phyloP scores from a whole-genome alignment of 441 rosid species.

The Raphanus hybrid region DNA sequence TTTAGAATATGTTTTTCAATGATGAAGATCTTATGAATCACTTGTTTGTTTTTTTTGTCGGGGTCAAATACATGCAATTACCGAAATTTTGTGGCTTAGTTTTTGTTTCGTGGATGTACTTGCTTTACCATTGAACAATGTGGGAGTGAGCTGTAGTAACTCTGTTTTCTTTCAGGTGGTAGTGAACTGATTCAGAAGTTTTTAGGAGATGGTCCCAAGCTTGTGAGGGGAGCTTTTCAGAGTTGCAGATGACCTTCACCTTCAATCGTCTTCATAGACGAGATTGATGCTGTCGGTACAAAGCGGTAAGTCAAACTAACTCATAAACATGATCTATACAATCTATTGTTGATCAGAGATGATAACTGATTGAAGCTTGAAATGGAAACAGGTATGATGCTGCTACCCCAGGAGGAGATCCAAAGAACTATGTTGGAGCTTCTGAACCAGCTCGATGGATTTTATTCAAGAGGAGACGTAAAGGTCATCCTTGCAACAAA shows the following conservation, averaged over 20 bases:
- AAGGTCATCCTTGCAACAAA: slow-evolving; percentile 97
- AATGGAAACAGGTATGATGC: slow-evolving; percentile 55
- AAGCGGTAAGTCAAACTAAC: slow-evolving; percentile 56
- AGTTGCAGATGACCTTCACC: slow-evolving; percentile 97
- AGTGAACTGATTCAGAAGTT: slow-evolving; percentile 95
- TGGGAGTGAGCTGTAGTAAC: too few species aligned
- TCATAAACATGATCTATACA: background rate
- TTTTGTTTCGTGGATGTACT: too few species aligned
- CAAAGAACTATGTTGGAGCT: slow-evolving; percentile 88
- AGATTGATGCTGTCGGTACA: slow-evolving; percentile 96
- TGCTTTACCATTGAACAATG: too few species aligned
- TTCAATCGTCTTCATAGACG: slow-evolving; percentile 95
- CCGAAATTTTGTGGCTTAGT: too few species aligned
- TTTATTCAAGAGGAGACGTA: slow-evolving; percentile 94
- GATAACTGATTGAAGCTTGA: background rate
- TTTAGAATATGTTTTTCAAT: too few species aligned
- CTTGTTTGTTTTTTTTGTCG: too few species aligned
- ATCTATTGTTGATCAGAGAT: background rate
- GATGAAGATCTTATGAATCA: too few species aligned
- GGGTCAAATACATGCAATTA: too few species aligned
- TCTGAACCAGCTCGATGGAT: slow-evolving; percentile 95
- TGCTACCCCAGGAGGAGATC: too few species aligned
- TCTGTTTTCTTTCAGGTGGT: slow-evolving; percentile 65
- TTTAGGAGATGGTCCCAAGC: slow-evolving; percentile 94
- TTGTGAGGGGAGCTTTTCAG: slow-evolving; percentile 93